A percentile compares a stretch with the other conserved stretches of the same genome.
These are phyloP conservation scores for Candida incommunis DNA, from an alignment of 805 yeast genomes.

Conservation along the genomic window DNA sequence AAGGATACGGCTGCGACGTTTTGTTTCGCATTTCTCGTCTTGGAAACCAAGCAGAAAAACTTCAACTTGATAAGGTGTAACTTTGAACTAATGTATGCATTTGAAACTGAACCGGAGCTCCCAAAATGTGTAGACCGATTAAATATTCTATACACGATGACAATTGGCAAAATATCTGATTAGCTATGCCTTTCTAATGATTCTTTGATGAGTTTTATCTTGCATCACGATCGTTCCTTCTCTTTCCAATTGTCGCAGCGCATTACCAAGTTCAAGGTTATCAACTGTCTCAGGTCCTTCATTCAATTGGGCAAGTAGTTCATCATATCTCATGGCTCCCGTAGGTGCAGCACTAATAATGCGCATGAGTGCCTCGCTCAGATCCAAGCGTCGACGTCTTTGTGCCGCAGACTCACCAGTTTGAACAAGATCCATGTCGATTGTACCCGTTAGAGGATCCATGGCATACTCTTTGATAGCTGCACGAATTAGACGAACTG, in stretches of 20 bases:
- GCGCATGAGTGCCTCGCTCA: constrained; percentile 44
- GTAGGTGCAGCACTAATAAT: constrained; percentile 27
- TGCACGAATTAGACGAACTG: constrained; percentile 79
- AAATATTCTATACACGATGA: constrained; percentile 19
- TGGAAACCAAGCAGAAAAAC: constrained; percentile 49
- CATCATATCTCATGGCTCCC: constrained; percentile 38
- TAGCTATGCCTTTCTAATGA: constrained; percentile 25
- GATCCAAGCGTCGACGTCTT: constrained; percentile 60
- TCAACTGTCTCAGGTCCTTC: constrained; percentile 58
- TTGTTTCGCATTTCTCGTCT: constrained; percentile 64
- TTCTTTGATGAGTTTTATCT: constrained; percentile 62
- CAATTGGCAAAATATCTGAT: constrained; percentile 12
- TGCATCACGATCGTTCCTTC: constrained; percentile 56
- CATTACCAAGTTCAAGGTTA: constrained; percentile 54
- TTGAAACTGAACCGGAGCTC: too few species aligned
- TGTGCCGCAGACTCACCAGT: constrained; percentile 90
- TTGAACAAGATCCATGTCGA: constrained; percentile 94
- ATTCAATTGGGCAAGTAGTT: constrained; percentile 45
- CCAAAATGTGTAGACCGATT: too few species aligned
- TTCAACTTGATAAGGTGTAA: constrained; percentile 61
- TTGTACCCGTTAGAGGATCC: constrained; percentile 91
- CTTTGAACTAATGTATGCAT: neutral
- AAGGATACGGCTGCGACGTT: constrained; percentile 89
- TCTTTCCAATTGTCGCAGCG: constrained; percentile 48
- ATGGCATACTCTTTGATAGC: constrained; percentile 98